Conservation (phyloP, 2,329 filamentous ascomycete species). For the Rutstroemia sp. region DNA sequence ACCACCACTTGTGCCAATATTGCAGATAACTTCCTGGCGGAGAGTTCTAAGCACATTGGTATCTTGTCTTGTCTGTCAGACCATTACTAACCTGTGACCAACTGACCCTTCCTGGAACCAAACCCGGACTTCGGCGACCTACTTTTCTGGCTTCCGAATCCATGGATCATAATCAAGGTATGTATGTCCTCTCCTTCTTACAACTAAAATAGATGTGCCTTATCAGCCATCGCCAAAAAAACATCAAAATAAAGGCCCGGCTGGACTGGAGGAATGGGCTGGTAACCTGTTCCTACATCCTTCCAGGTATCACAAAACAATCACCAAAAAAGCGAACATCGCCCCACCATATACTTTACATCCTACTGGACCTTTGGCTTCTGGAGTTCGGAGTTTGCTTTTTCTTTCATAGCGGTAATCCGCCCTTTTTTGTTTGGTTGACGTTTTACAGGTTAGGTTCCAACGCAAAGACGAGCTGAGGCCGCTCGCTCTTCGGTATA, state of each 20-base stretch:
- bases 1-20: too few species aligned
- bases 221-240: slow-evolving; percentile 7
- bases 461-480: slow-evolving; percentile 1
- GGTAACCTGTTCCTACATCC: slow-evolving; percentile 3
- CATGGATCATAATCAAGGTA: neutral
- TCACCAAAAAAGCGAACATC: slow-evolving; percentile 10
- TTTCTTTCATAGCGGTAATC: neutral
- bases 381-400: neutral
- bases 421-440: slow-evolving; percentile 2
- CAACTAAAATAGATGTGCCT: slow-evolving; percentile 1
- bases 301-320: slow-evolving; percentile 8
- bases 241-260: slow-evolving; percentile 5
- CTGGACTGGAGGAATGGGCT: neutral
- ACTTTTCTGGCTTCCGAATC: neutral
- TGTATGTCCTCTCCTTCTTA: neutral
- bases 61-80: neutral
- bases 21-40: neutral
- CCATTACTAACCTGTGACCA: slow-evolving; percentile 6
- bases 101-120: slow-evolving; percentile 5
- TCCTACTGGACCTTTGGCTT: neutral
- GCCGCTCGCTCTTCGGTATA: neutral
- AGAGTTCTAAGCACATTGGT: neutral
- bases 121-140: neutral
- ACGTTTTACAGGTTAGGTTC: slow-evolving; percentile 8
- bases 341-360: slow-evolving; percentile 1